Evolutionary conservation across 225 moss, liverwort and hornwort genomes (phyloP).

Genomic region (Marchantia polymorpha): DNA sequence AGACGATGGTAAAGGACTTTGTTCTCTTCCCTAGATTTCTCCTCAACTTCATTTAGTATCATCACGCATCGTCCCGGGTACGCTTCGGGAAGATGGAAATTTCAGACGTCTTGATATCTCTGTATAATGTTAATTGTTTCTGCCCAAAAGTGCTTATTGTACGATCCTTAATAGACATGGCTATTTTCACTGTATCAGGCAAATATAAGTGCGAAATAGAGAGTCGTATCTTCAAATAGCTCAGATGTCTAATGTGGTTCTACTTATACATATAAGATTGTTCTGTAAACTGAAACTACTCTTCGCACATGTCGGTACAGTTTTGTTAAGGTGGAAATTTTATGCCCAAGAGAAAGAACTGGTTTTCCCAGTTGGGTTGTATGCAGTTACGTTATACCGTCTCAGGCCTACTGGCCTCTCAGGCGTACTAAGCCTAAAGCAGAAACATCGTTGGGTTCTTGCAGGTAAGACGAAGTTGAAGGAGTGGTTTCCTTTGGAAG

Average conservation of each 20-base stretch:
- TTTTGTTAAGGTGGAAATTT: neutral
- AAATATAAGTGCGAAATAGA: no score
- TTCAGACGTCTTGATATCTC: neutral
- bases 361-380: no score
- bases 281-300: no score
- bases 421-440: neutral
- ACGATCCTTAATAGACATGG: no score
- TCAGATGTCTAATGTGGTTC: no score
- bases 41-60: neutral
- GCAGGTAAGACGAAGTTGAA: constrained; percentile 38
- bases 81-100: neutral
- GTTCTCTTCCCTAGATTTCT: neutral
- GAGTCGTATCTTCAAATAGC: no score
- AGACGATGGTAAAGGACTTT: constrained; percentile 58
- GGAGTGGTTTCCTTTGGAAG: constrained; percentile 83
- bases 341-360: no score
- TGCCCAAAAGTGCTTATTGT: neutral
- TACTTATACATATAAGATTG: no score
- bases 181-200: no score
- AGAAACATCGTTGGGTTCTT: neutral
- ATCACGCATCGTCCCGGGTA: neutral
- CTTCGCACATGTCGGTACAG: neutral
- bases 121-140: neutral
- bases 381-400: no score
- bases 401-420: neutral